Evolutionary conservation across 768 basidiomycete species (phyloP), one percentile per base, ranked within the genome.

Genomic region (Gyrodon lividus): DNA sequence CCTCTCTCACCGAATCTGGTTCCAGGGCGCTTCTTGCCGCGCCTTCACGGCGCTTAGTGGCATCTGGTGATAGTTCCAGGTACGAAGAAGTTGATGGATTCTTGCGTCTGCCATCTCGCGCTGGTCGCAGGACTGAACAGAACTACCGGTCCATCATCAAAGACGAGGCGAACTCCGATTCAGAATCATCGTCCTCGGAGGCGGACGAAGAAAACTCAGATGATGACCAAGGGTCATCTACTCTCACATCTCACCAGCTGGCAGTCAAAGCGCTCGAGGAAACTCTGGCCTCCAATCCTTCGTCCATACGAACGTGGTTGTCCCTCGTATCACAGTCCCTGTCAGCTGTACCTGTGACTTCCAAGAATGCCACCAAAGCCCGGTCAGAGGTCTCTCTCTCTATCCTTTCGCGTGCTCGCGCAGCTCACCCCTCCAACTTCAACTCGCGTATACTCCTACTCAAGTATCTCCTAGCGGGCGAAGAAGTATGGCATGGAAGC

Each of bases 371-470:
- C 5, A 70, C 73, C 10, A 83, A 78, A 65, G 78, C 82, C 24
- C 84, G 87, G 16, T 78, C 84, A 0, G 89, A 92, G 57, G 83
- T 91, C 50, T 71, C 87, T 3, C 59, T 87, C 14, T 80, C 90
- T 3, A 72, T 92, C 26, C 73, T 92, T 26, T 65, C 74, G 0
- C 84, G 86, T 38, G 89, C 91, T 2, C 60, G 90, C 9, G 60
- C 72, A 17, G 79, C 79, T 0, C 76, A 86, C 56, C 72, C 79
- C 8, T 63, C 64, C 24, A 87, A 87, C 60, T 47, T 63, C 3
- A 64, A 57, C 19, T 87, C 84, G 3, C 72, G 71, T 35, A 39
- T 62, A 4, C 70, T 93, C 26, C 76, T 78, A n/a, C 61, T 89
- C 26, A 77, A 75, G 49, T 87, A 87, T 69, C 71, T 93, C 41